phyloP scores from a whole-genome alignment of 768 basidiomycete species.

The Hygrocybe punicea region DNA sequence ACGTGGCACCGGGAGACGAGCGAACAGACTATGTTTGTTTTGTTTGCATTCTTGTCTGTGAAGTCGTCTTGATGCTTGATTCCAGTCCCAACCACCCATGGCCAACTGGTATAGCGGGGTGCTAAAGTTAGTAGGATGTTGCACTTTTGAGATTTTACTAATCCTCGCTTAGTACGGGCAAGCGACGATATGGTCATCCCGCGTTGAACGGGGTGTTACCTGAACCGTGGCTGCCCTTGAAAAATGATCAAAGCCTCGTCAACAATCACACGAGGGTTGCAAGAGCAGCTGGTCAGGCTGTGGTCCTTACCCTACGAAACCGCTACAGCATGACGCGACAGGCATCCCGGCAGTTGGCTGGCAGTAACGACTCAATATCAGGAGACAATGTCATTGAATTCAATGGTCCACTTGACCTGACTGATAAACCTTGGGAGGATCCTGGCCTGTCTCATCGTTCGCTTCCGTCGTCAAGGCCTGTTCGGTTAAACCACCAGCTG shows the following conservation, averaged over 20 bases:
- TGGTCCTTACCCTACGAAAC: slow-evolving; percentile 79
- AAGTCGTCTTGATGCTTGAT: slow-evolving; percentile 11
- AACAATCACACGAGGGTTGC: slow-evolving; percentile 48
- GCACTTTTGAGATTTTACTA: too few species aligned
- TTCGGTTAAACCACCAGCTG: slow-evolving; percentile 53
- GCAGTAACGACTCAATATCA: slow-evolving; percentile 15
- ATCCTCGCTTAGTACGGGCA: slow-evolving; percentile 66
- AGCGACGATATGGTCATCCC: slow-evolving; percentile 91
- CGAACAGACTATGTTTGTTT: slow-evolving; percentile 77
- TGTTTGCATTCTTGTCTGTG: neutral
- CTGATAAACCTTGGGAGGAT: slow-evolving; percentile 65
- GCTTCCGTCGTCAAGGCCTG: slow-evolving; percentile 17
- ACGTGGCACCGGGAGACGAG: slow-evolving; percentile 93
- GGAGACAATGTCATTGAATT: neutral
- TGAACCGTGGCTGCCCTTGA: slow-evolving; percentile 90
- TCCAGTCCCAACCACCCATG: slow-evolving; percentile 93
- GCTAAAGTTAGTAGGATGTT: slow-evolving; percentile 58
- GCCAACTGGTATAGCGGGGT: slow-evolving; percentile 92
- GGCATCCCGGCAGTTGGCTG: slow-evolving; percentile 15
- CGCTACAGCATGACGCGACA: slow-evolving; percentile 55
- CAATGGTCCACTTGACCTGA: neutral
- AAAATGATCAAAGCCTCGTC: slow-evolving; percentile 73
- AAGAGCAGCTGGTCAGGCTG: slow-evolving; percentile 52
- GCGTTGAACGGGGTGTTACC: slow-evolving; percentile 92
- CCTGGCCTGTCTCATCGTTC: slow-evolving; percentile 28